Evolutionary conservation across 257 asterid species (phyloP).

Genomic region (Jacaranda mimosifolia): DNA sequence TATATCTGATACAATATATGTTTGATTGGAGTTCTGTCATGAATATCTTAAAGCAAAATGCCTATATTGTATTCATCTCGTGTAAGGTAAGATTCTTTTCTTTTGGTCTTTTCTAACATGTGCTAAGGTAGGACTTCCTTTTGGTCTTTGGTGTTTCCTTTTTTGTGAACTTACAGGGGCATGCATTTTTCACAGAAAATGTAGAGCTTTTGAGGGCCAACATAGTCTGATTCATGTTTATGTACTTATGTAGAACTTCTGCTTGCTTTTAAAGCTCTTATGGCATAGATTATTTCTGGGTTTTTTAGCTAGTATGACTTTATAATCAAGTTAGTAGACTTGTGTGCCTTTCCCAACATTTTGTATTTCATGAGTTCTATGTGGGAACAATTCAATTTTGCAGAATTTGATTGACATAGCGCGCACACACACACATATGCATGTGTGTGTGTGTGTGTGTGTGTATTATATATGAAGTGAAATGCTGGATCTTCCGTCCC

Average conservation of each 20-base stretch:
- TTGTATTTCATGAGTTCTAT: too few species aligned
- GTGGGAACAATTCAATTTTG: too few species aligned
- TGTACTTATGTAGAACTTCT: neutral
- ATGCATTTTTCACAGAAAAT: neutral
- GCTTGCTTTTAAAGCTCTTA: neutral
- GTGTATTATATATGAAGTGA: too few species aligned
- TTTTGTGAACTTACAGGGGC: neutral
- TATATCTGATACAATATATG: neutral
- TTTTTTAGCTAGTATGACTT: too few species aligned
- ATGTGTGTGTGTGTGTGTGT: too few species aligned
- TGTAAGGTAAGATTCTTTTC: neutral
- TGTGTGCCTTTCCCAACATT: too few species aligned
- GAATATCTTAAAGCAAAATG: neutral
- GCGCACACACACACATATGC: too few species aligned
- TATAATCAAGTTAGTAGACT: too few species aligned
- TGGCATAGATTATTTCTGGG: neutral
- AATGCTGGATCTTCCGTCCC: too few species aligned
- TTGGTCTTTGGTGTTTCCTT: neutral
- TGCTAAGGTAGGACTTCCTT: neutral
- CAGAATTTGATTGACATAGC: too few species aligned
- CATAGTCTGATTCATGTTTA: slow-evolving; percentile 1
- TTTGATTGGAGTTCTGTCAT: neutral
- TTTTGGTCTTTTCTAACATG: neutral
- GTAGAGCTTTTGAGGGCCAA: neutral
- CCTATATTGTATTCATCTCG: neutral